Conservation (phyloP, 495 filamentous ascomycete species). For the Annulohypoxylon stygium region DNA sequence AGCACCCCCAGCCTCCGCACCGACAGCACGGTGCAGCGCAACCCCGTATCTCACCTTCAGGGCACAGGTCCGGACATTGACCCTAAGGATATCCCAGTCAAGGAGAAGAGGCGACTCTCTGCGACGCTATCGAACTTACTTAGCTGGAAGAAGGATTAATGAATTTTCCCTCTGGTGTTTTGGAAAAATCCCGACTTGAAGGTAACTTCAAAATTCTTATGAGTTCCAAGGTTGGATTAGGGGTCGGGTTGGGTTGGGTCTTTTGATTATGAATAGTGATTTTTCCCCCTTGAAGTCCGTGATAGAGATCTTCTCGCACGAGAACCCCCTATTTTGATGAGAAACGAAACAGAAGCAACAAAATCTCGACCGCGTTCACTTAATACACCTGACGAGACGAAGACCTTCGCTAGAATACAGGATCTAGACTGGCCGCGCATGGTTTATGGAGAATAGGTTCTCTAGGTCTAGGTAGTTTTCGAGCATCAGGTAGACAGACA, state of each 20-base stretch:
- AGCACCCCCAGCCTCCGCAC: slow-evolving; percentile 49
- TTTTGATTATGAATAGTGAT: not conserved
- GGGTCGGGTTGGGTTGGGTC: not conserved
- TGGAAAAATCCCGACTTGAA: not conserved
- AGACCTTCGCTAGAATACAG: slow-evolving; percentile 27
- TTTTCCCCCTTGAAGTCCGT: not conserved
- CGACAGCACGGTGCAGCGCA: slow-evolving; percentile 50
- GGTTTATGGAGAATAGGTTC: slow-evolving; percentile 13
- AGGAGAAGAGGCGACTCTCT: slow-evolving; percentile 45
- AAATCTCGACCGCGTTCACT: slow-evolving; percentile 1
- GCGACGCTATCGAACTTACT: slow-evolving; percentile 45
- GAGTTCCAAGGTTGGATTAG: not conserved
- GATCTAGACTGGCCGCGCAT: slow-evolving; percentile 40
- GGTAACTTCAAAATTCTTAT: not conserved
- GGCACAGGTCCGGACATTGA: slow-evolving; percentile 50
- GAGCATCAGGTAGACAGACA: slow-evolving; percentile 6
- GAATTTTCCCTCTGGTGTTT: slow-evolving; percentile 4
- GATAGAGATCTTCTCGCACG: slow-evolving; percentile 9
- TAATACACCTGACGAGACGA: slow-evolving; percentile 9
- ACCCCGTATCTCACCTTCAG: slow-evolving; percentile 50
- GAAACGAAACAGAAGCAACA: slow-evolving; percentile 18
- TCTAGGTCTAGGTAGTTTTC: slow-evolving; percentile 14
- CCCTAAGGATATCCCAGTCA: slow-evolving; percentile 47
- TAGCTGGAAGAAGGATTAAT: slow-evolving; percentile 48
- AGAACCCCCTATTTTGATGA: slow-evolving; percentile 18